Percentiles rank a stretch among this genome's conserved stretches.
phyloP scores from a whole-genome alignment of 2,329 filamentous ascomycete genomes.

The Chrysoporthe cubensis region DNA sequence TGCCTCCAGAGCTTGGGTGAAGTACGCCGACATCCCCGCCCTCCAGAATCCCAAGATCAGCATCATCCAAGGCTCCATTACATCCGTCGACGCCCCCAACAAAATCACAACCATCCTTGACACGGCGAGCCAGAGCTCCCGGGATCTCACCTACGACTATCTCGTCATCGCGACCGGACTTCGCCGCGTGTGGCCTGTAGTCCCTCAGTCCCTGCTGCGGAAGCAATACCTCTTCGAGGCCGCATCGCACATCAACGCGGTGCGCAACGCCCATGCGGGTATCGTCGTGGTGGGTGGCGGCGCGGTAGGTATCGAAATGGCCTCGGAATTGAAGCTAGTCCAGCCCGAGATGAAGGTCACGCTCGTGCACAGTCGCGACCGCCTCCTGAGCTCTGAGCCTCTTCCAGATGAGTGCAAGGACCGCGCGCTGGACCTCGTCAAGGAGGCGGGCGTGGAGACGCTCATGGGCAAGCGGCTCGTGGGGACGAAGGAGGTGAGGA shows the following conservation, averaged over 20 bases:
- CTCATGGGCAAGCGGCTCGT: slow-evolving; percentile 64
- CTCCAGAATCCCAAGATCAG: slow-evolving; percentile 65
- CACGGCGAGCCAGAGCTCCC: slow-evolving; percentile 46
- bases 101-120: slow-evolving; percentile 64
- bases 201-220: slow-evolving; percentile 67
- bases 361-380: slow-evolving; percentile 72
- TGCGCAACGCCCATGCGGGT: slow-evolving; percentile 56
- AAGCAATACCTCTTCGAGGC: slow-evolving; percentile 68
- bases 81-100: slow-evolving; percentile 58
- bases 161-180: slow-evolving; percentile 75
- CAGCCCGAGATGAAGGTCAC: slow-evolving; percentile 70
- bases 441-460: slow-evolving; percentile 66
- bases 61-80: slow-evolving; percentile 69
- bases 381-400: slow-evolving; percentile 73
- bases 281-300: slow-evolving; percentile 75
- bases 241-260: slow-evolving; percentile 59
- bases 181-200: slow-evolving; percentile 71
- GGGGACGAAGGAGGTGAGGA: slow-evolving; percentile 49
- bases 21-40: slow-evolving; percentile 68
- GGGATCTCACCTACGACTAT: slow-evolving; percentile 68
- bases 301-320: slow-evolving; percentile 82
- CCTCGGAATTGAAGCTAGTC: slow-evolving; percentile 73
- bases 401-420: slow-evolving; percentile 73
- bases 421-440: slow-evolving; percentile 59
- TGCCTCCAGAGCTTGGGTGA: slow-evolving; percentile 71